A percentile compares a stretch with the other conserved stretches of the same genome.
phyloP scores from a whole-genome alignment of 371 early-diverging fungal species.

The Mortierella sp. region DNA sequence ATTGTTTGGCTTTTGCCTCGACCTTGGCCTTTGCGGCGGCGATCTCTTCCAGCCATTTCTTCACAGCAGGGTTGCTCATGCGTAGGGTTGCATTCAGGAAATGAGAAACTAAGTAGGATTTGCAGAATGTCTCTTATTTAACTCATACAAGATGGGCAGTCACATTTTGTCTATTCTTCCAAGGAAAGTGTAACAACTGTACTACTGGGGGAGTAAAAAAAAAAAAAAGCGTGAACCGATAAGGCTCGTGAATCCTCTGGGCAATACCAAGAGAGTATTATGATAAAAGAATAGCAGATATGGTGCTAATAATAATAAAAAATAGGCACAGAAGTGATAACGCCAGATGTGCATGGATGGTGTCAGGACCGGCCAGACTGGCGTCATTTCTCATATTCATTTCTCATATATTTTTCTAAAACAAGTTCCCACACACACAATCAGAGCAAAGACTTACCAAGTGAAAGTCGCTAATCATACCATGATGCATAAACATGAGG shows the following conservation, averaged over 20 bases:
- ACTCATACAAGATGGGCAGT: not conserved
- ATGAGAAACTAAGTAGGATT: not conserved
- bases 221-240: not conserved
- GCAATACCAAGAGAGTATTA: not conserved
- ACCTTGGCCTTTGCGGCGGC: conserved; percentile 44
- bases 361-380: conserved; percentile 31
- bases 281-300: not conserved
- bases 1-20: conserved; percentile 2
- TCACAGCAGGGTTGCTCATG: conserved; percentile 42
- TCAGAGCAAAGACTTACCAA: conserved; percentile 59
- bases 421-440: not conserved
- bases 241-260: not conserved
- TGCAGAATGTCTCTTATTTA: not conserved
- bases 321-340: conserved; percentile 6
- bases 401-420: not conserved
- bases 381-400: conserved; percentile 31
- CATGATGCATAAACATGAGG: conserved; percentile 94
- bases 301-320: not conserved
- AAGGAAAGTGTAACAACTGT: too few species aligned
- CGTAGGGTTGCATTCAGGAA: not conserved
- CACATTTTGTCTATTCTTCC: too few species aligned
- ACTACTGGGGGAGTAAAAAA: not conserved
- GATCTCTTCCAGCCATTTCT: conserved; percentile 50
- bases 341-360: conserved; percentile 48
- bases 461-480: conserved; percentile 78